phyloP scores from a whole-genome alignment of 2,329 filamentous ascomycete species.

The Claviceps paspali region DNA sequence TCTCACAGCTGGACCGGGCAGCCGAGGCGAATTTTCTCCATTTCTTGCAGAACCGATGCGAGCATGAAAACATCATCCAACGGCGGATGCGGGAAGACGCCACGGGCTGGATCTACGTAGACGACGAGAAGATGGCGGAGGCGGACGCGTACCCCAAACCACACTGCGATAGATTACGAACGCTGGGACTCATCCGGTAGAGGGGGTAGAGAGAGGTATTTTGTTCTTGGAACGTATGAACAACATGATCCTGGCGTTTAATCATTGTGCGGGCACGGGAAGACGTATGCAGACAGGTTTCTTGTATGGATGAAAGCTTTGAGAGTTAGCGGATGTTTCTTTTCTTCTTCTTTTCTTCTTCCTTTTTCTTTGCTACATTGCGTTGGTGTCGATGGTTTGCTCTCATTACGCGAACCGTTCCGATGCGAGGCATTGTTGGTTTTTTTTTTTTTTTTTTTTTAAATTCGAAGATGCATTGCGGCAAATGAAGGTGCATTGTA shows the following conservation, averaged over 20 bases:
- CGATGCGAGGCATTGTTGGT: too few species aligned
- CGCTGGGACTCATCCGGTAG: constrained; percentile 19
- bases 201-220: neutral
- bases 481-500: too few species aligned
- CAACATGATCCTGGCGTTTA: neutral
- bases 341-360: neutral
- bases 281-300: neutral
- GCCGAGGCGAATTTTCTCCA: constrained; percentile 63
- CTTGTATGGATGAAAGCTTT: constrained; percentile 1
- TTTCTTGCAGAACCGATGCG: constrained; percentile 54
- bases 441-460: too few species aligned
- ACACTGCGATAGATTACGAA: constrained; percentile 35
- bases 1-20: constrained; percentile 57
- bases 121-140: constrained; percentile 61
- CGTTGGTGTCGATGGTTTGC: neutral
- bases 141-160: constrained; percentile 41
- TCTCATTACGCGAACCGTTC: too few species aligned
- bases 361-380: neutral
- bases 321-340: constrained; percentile 3
- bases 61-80: constrained; percentile 51
- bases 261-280: too few species aligned
- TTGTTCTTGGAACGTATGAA: neutral
- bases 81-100: constrained; percentile 60
- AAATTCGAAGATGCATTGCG: neutral
- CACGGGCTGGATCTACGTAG: constrained; percentile 74